Percentiles rank a stretch among this genome's conserved stretches.
These are phyloP conservation scores for Vicia sativa DNA, from an alignment of 306 rosid genomes.

Conservation along the genomic window DNA sequence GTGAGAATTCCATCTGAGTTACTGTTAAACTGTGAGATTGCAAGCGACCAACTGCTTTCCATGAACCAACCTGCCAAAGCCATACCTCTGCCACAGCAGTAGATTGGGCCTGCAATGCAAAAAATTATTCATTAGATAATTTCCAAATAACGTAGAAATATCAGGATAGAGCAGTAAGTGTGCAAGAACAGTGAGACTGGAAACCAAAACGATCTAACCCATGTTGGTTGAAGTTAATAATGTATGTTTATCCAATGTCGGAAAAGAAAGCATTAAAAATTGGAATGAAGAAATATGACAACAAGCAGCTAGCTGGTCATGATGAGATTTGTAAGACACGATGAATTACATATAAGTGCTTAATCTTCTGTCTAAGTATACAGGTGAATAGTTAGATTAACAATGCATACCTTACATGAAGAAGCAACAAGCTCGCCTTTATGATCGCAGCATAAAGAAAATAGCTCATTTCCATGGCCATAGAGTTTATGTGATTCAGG, in stretches of 20 bases:
- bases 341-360: neutral
- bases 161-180: slow-evolving; percentile 20
- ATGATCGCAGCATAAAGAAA: slow-evolving; percentile 85
- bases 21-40: slow-evolving; percentile 91
- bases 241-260: slow-evolving; percentile 6
- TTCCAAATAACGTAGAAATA: slow-evolving; percentile 13
- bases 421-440: slow-evolving; percentile 89
- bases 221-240: slow-evolving; percentile 6
- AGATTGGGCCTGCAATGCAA: slow-evolving; percentile 75
- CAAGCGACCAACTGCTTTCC: slow-evolving; percentile 86
- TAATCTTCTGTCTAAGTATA: slow-evolving; percentile 1
- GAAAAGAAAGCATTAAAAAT: neutral
- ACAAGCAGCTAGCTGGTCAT: neutral
- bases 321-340: neutral
- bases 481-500: slow-evolving; percentile 98
- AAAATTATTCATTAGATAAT: slow-evolving; percentile 14
- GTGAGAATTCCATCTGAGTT: slow-evolving; percentile 88
- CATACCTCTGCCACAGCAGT: slow-evolving; percentile 82
- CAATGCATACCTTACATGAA: slow-evolving; percentile 81
- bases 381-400: slow-evolving; percentile 12
- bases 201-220: slow-evolving; percentile 14
- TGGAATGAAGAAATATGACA: slow-evolving; percentile 19
- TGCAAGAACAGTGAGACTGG: neutral
- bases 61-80: slow-evolving; percentile 95
- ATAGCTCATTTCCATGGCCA: slow-evolving; percentile 97